phyloP scores from a whole-genome alignment of 2,329 filamentous ascomycete species.

The Phialocephala subalpina region DNA sequence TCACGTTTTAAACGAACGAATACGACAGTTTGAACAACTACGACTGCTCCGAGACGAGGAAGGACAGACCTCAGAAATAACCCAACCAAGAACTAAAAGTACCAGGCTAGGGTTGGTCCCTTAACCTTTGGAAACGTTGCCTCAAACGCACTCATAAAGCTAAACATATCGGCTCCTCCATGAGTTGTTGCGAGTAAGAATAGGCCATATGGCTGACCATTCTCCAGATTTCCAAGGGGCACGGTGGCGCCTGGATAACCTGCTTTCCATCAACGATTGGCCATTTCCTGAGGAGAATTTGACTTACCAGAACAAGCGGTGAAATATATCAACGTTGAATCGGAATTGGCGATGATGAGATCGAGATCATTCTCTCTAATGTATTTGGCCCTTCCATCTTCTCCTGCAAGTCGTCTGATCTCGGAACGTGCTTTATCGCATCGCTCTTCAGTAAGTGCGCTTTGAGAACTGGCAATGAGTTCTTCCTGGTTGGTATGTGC shows the following conservation, averaged over 20 bases:
- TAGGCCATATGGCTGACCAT: conserved; percentile 40
- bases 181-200: conserved; percentile 37
- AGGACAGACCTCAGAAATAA: too few species aligned
- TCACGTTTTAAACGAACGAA: too few species aligned
- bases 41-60: too few species aligned
- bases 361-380: conserved; percentile 30
- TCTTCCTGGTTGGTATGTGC: conserved; percentile 21
- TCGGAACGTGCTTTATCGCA: conserved; percentile 20
- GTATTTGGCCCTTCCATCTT: conserved; percentile 23
- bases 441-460: conserved; percentile 22
- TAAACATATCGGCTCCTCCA: conserved; percentile 34
- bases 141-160: conserved; percentile 37
- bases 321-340: conserved; percentile 24
- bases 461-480: conserved; percentile 7
- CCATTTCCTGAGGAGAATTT: conserved; percentile 7
- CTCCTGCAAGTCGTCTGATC: conserved; percentile 16
- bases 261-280: conserved; percentile 8
- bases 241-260: conserved; percentile 42
- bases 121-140: conserved; percentile 19
- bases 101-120: background rate
- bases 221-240: conserved; percentile 34
- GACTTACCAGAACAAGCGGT: conserved; percentile 31
- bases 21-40: too few species aligned
- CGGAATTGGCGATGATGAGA: conserved; percentile 33
- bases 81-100: too few species aligned